phyloP scores from a whole-genome alignment of 768 basidiomycete genomes.

The Boletus subcaerulescens region DNA sequence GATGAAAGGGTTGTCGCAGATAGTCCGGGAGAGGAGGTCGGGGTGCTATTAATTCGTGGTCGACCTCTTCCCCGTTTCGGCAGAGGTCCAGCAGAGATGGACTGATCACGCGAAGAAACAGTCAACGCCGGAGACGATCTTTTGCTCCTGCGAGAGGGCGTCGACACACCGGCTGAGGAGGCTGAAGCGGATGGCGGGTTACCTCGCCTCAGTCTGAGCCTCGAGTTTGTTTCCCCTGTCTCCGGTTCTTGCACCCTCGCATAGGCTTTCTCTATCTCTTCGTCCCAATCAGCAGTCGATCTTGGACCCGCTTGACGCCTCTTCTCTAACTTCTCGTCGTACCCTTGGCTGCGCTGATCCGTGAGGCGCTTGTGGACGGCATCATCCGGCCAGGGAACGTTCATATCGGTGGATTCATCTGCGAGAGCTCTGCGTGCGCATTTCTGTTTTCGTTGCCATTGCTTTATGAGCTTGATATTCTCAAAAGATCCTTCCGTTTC shows the following conservation, averaged over 20 bases:
- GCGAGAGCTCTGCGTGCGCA: conserved; percentile 31
- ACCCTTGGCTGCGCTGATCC: conserved; percentile 42
- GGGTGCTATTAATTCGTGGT: neutral
- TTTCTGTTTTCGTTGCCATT: conserved; percentile 36
- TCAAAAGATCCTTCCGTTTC: conserved; percentile 27
- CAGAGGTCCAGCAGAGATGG: conserved; percentile 12
- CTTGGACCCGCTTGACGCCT: conserved; percentile 1
- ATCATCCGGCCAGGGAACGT: conserved; percentile 38
- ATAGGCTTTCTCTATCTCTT: conserved; percentile 22
- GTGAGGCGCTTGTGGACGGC: conserved; percentile 44
- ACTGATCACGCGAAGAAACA: conserved; percentile 9
- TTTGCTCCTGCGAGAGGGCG: conserved; percentile 4
- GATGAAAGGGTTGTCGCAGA: neutral
- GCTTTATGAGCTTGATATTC: conserved; percentile 14
- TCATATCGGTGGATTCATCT: conserved; percentile 35
- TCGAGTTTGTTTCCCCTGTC: conserved; percentile 21
- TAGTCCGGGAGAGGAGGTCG: conserved; percentile 11
- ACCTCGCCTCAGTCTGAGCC: conserved; percentile 20
- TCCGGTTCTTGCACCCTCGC: conserved; percentile 25
- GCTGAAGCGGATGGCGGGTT: conserved; percentile 5
- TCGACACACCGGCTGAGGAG: conserved; percentile 4
- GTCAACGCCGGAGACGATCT: conserved; percentile 13
- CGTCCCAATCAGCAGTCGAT: conserved; percentile 25
- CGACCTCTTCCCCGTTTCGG: conserved; percentile 7
- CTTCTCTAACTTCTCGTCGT: conserved; percentile 40